Evolutionary conservation across 2,329 filamentous ascomycete species (phyloP).

Genomic region (Hawksworthiomyces lignivorus): DNA sequence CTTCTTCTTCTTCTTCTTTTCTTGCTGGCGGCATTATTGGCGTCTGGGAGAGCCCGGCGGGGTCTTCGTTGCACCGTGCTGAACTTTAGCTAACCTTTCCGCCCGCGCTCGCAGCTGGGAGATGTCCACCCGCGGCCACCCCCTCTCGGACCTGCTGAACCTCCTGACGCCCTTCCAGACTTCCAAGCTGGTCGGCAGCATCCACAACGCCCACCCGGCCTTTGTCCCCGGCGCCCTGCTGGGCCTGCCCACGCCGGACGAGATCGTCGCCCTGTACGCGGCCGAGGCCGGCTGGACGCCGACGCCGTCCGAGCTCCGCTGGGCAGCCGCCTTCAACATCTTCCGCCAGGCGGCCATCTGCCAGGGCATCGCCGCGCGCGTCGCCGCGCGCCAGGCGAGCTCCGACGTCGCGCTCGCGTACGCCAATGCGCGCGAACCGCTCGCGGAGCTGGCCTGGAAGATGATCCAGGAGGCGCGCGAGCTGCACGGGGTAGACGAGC

Average conservation of each 20-base stretch:
- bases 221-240: conserved; percentile 58
- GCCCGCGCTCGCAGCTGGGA: conserved; percentile 58
- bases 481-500: conserved; percentile 1
- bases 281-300: conserved; percentile 49
- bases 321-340: conserved; percentile 55
- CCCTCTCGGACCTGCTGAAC: conserved; percentile 84
- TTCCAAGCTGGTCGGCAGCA: conserved; percentile 20
- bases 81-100: too few species aligned
- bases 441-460: conserved; percentile 73
- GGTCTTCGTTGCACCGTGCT: too few species aligned
- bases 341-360: conserved; percentile 55
- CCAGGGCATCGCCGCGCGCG: conserved; percentile 88
- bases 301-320: conserved; percentile 42
- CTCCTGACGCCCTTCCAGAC: conserved; percentile 49
- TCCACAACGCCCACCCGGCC: conserved; percentile 28
- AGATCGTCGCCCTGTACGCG: conserved; percentile 28
- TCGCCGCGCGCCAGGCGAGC: conserved; percentile 80
- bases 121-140: conserved; percentile 97
- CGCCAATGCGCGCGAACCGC: conserved; percentile 58
- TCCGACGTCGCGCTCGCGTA: conserved; percentile 73
- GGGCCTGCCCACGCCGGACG: conserved; percentile 38
- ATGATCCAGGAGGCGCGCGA: conserved; percentile 45
- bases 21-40: too few species aligned
- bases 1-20: not conserved
- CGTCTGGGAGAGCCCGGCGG: too few species aligned